Percentiles rank a stretch among this genome's conserved stretches.
These are phyloP conservation scores for Gentiana macrophylla DNA, from an alignment of 257 asterid genomes.

Conservation along the genomic window DNA sequence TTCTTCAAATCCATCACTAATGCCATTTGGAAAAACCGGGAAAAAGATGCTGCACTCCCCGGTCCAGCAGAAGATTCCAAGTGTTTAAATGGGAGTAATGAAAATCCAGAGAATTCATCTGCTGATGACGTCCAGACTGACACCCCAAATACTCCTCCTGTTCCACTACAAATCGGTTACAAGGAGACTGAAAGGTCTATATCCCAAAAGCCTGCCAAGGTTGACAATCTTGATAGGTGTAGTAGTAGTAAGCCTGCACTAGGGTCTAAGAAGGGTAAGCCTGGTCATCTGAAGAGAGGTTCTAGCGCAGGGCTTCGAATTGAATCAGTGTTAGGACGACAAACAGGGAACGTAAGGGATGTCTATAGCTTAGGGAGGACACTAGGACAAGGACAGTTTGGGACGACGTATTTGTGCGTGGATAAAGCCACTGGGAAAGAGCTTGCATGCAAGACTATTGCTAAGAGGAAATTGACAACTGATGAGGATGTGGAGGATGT, in stretches of 20 bases:
- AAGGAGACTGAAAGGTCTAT: neutral
- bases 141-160: neutral
- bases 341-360: conserved; percentile 58
- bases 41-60: conserved; percentile 35
- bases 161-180: conserved; percentile 1
- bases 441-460: conserved; percentile 76
- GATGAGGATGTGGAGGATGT: conserved; percentile 83
- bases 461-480: conserved; percentile 55
- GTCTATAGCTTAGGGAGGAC: conserved; percentile 46
- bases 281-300: conserved; percentile 32
- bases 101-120: conserved; percentile 1
- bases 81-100: conserved; percentile 9
- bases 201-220: conserved; percentile 5
- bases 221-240: conserved; percentile 4
- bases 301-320: conserved; percentile 61
- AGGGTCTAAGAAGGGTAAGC: conserved; percentile 14
- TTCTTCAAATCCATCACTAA: conserved; percentile 66
- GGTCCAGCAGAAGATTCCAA: conserved; percentile 25
- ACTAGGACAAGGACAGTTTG: conserved; percentile 82
- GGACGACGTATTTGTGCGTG: conserved; percentile 58
- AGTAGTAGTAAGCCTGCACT: conserved; percentile 13
- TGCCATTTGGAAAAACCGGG: conserved; percentile 47
- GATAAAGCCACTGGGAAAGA: conserved; percentile 49
- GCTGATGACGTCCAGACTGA: neutral
- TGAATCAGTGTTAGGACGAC: conserved; percentile 58